Base-by-base conservation (phyloP, 257 asterid species). In the Solanum tacnaense region DNA sequence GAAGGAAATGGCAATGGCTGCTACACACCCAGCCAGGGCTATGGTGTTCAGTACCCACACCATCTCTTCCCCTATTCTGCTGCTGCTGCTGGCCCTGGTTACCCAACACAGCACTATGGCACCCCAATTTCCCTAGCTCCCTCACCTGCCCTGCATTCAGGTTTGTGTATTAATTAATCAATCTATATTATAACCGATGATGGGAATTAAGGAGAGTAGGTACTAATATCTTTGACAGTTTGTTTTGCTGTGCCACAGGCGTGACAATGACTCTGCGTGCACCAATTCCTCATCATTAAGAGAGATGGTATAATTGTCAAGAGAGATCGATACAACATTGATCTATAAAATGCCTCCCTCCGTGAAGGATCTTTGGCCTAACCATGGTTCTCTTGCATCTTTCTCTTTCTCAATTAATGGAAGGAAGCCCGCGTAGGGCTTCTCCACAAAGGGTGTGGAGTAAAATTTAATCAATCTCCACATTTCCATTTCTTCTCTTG, bases 171-270 rank as follows among this genome's bases (percentile, higher is more conserved):
- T 10, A 16, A 32, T n/a, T 34, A 16, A 23, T 15, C 18, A 16
- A 41, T 18, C 34, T 38, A 49, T 52, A 52, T 52, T 52, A 52
- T 52, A 16, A 16, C 60, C 6, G 1, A 16, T 52, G 9, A 6
- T 52, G 60, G 23, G 23, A 15, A 52, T 52, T 52, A 52, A 52
- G 68, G 87, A 88, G 86, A 85, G 60, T 52, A 52, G 87, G 68
- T 92, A 92, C 98, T 95, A 92, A 92, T 89, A 93, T 91, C 93
- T 93, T 93, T 93, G 98, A 93, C 98, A 96, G 98, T 96, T 88
- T 94, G 98, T 89, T 94, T 96, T 94, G 96, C 96, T 94, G 98
- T 96, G 96, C 98, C 96, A 75, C 99, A 96, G 99, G 99, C 97
- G 90, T 96, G 90, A 93, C 91, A 89, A 90, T 92, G 96, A 88